These are phyloP conservation scores for Aspergillus novofumigatus DNA, from an alignment of 2,329 filamentous ascomycete species.

Conservation along the genomic window DNA sequence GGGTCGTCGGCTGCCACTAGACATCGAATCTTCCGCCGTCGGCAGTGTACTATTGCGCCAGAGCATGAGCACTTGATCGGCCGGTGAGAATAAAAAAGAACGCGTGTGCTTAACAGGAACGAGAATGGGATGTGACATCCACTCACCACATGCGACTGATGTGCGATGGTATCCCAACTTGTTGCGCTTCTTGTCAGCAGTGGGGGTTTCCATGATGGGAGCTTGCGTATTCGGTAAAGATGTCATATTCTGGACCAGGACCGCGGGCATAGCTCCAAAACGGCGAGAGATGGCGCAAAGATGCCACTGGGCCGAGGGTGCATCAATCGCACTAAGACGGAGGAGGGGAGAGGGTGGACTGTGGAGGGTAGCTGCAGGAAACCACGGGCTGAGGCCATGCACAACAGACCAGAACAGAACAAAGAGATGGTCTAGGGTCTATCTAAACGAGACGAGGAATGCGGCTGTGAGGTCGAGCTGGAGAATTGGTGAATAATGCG, in stretches of 20 bases:
- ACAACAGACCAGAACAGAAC: background rate
- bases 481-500: background rate
- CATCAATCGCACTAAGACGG: slow-evolving; percentile 22
- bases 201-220: slow-evolving; percentile 34
- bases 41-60: slow-evolving; percentile 69
- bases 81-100: background rate
- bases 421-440: background rate
- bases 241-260: slow-evolving; percentile 28
- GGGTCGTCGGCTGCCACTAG: slow-evolving; percentile 69
- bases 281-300: slow-evolving; percentile 16
- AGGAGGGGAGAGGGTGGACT: background rate
- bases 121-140: background rate
- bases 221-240: slow-evolving; percentile 29
- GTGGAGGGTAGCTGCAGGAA: background rate
- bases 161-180: slow-evolving; percentile 95
- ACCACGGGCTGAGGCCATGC: background rate
- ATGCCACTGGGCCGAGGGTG: slow-evolving; percentile 16
- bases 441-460: background rate
- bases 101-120: background rate
- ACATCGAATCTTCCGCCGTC: slow-evolving; percentile 89
- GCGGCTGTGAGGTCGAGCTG: background rate
- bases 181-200: slow-evolving; percentile 69
- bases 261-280: slow-evolving; percentile 37
- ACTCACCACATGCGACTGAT: slow-evolving; percentile 92
- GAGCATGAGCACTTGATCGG: slow-evolving; percentile 15